phyloP scores from a whole-genome alignment of 768 basidiomycete genomes.

The Pleurotus tuoliensis region DNA sequence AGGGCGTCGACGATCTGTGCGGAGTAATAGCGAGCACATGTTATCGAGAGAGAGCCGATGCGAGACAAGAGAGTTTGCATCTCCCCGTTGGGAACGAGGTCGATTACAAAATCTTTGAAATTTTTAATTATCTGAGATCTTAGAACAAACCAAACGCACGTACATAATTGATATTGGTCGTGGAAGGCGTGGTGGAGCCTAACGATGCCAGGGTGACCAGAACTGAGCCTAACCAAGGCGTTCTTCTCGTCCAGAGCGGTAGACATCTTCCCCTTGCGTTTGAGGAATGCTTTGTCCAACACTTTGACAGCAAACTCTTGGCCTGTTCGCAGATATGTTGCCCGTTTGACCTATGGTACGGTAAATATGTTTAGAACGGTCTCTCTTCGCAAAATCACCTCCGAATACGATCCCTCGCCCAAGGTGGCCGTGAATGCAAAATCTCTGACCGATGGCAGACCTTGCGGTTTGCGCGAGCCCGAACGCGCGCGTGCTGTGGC shows the following conservation, averaged over 20 bases:
- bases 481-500: constrained; percentile 27
- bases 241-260: constrained; percentile 81
- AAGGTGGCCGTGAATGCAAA: constrained; percentile 72
- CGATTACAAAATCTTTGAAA: constrained; percentile 68
- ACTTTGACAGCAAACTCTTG: constrained; percentile 76
- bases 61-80: constrained; percentile 67
- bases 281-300: constrained; percentile 79
- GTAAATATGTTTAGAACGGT: constrained; percentile 1
- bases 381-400: constrained; percentile 41
- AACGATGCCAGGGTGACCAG: constrained; percentile 78
- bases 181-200: constrained; percentile 83
- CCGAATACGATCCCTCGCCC: constrained; percentile 82
- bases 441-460: constrained; percentile 52
- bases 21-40: constrained; percentile 78
- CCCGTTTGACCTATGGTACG: constrained; percentile 50
- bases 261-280: constrained; percentile 71
- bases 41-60: constrained; percentile 81
- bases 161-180: constrained; percentile 80
- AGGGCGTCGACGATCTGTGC: constrained; percentile 89
- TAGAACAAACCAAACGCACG: constrained; percentile 25
- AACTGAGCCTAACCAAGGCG: constrained; percentile 68
- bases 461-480: constrained; percentile 35
- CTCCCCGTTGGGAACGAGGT: constrained; percentile 74
- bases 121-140: not conserved
- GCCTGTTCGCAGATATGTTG: constrained; percentile 48